Conservation (phyloP, 1,284 basidiomycete species). For the Boletellus dicymbophilus region DNA sequence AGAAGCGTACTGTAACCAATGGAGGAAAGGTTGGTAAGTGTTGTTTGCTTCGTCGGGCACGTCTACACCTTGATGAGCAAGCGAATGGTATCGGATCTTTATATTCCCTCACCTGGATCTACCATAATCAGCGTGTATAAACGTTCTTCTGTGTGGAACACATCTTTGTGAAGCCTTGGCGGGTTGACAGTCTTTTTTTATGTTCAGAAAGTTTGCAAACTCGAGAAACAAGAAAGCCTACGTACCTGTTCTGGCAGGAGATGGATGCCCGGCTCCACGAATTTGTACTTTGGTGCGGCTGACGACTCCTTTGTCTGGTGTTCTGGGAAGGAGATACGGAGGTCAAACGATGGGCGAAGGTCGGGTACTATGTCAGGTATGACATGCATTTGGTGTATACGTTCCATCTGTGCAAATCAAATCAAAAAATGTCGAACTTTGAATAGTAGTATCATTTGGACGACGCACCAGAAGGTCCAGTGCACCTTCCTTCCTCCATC, state of each 20-base stretch:
- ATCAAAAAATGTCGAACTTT: neutral
- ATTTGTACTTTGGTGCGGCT: constrained; percentile 43
- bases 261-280: constrained; percentile 74
- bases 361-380: constrained; percentile 84
- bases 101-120: constrained; percentile 66
- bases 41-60: constrained; percentile 71
- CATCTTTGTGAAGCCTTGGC: constrained; percentile 69
- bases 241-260: constrained; percentile 63
- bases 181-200: constrained; percentile 55
- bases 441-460: neutral
- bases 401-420: constrained; percentile 83
- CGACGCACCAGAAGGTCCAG: constrained; percentile 80
- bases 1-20: constrained; percentile 79
- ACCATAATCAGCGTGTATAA: constrained; percentile 90
- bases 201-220: constrained; percentile 5
- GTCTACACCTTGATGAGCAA: constrained; percentile 47
- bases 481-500: constrained; percentile 83
- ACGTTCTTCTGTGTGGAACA: constrained; percentile 78
- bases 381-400: constrained; percentile 87
- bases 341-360: constrained; percentile 73
- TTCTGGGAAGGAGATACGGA: constrained; percentile 61
- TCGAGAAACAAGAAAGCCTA: constrained; percentile 10
- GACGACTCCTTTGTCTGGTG: constrained; percentile 25
- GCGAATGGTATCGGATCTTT: neutral
- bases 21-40: constrained; percentile 75